Percentiles rank a stretch among this genome's conserved stretches.
Evolutionary conservation across 1,139 yeast species (phyloP).

Genomic region (Spathaspora sp.): DNA sequence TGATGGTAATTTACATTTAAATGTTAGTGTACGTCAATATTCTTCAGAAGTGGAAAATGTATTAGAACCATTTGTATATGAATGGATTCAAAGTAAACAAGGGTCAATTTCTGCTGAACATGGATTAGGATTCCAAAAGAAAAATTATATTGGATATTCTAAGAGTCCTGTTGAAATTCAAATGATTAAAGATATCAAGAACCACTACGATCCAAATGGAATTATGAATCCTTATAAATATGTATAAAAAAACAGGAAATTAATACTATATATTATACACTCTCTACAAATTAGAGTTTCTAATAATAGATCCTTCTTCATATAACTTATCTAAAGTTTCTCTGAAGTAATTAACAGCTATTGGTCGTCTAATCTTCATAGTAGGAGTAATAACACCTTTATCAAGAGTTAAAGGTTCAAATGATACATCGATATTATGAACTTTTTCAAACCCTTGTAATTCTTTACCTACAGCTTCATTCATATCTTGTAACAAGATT

Average conservation of each 20-base stretch:
- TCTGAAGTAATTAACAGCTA: conserved; percentile 53
- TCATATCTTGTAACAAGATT: conserved; percentile 28
- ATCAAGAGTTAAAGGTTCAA: conserved; percentile 68
- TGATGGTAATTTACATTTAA: conserved; percentile 91
- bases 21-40: conserved; percentile 86
- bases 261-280: no score
- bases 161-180: conserved; percentile 68
- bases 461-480: conserved; percentile 19
- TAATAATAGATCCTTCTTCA: conserved; percentile 49
- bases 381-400: conserved; percentile 75
- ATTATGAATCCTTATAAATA: conserved; percentile 94
- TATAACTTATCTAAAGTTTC: conserved; percentile 53
- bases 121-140: conserved; percentile 95
- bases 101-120: conserved; percentile 98
- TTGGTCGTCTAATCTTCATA: conserved; percentile 64
- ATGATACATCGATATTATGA: conserved; percentile 55
- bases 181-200: conserved; percentile 73
- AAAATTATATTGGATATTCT: conserved; percentile 80
- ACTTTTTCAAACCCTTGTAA: conserved; percentile 60
- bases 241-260: conserved; percentile 30
- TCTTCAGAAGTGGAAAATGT: conserved; percentile 70
- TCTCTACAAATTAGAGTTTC: conserved; percentile 20
- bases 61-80: conserved; percentile 91
- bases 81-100: conserved; percentile 69
- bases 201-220: conserved; percentile 84